A percentile compares a stretch with the other conserved stretches of the same genome.
Conservation (phyloP, 176 grass and related monocot species). For the Raddia distichophylla region DNA sequence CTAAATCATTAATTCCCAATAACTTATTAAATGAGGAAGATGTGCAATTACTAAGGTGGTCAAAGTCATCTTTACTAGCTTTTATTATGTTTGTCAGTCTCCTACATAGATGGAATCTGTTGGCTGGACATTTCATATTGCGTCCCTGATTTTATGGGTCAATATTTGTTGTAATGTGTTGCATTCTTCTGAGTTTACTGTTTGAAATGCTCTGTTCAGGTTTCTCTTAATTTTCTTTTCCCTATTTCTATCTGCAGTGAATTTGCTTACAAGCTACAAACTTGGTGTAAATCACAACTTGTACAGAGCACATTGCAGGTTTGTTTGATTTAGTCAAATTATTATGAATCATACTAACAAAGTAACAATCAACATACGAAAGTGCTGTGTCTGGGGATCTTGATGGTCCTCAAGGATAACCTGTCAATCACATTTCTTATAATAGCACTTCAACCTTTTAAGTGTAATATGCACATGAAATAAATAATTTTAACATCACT, state of each 20-base stretch:
- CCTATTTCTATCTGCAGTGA: slow-evolving; percentile 59
- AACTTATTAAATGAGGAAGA: slow-evolving; percentile 85
- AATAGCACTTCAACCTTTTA: slow-evolving; percentile 2
- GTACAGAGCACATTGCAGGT: slow-evolving; percentile 59
- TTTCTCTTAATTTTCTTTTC: slow-evolving; percentile 28
- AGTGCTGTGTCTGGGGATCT: background rate
- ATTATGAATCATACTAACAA: background rate
- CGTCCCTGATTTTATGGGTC: slow-evolving; percentile 24
- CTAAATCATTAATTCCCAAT: slow-evolving; percentile 76
- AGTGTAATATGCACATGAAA: background rate
- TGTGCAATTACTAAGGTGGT: slow-evolving; percentile 83
- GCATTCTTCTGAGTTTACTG: background rate
- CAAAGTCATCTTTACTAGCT: slow-evolving; percentile 29
- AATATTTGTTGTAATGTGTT: slow-evolving; percentile 24
- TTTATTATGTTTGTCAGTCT: slow-evolving; percentile 5
- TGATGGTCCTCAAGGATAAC: slow-evolving; percentile 1
- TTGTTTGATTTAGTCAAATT: slow-evolving; percentile 36
- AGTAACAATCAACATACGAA: slow-evolving; percentile 6
- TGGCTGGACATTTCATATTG: background rate
- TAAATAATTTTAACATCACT: background rate
- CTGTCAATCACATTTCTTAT: background rate
- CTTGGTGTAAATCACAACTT: slow-evolving; percentile 54
- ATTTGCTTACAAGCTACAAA: slow-evolving; percentile 77
- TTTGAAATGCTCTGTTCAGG: background rate
- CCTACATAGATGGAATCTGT: background rate